Evolutionary conservation across 2,329 filamentous ascomycete species (phyloP), one percentile per base, ranked within the genome.

Genomic region (Microcyclosporella mali): DNA sequence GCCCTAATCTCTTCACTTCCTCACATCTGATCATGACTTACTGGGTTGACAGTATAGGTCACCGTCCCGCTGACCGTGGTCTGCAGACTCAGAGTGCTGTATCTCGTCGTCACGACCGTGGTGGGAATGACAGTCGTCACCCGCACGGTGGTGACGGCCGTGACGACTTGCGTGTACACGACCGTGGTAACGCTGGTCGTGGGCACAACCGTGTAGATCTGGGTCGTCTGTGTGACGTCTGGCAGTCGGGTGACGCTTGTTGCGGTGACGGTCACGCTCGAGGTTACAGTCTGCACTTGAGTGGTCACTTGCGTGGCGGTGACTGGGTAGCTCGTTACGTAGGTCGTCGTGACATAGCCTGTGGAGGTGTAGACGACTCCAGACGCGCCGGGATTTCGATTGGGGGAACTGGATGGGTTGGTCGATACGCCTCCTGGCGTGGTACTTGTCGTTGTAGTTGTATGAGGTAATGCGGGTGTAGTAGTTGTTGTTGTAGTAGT

Each of bases 111-210:
- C 3, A 42, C 25, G 2, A 42, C 40, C 14, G 40, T 42, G 2
- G 40, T 42, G 18, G 40, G 40, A 3, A 37, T 19, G 9, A 37
- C 33, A 31, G 40, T 37, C 3, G 40, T 42, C 4, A 42, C 9
- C 11, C 21, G 27, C 25, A 36, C 15, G 6, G 40, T 42, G 3
- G 40, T 42, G 14, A 27, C 30, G 10, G 18, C 6, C 6, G 18
- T 28, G 31, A 41, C 25, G 21, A 41, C 25, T n/a, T n/a, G 25
- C 19, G 39, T 41, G 18, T 35, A 34, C 7, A 41, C 25, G 15
- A 17, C n/a, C 2, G 39, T 41, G 2, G 39, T 41, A 4, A 35
- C 39, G 30, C 33, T 31, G 9, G 38, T 41, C n/a, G 38, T 41
- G n/a, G 38, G 38, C 11, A 41, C 31, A 14, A 41, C 25, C 10